These are phyloP conservation scores for Suillus decipiens DNA, from an alignment of 768 basidiomycete genomes.

Conservation along the genomic window DNA sequence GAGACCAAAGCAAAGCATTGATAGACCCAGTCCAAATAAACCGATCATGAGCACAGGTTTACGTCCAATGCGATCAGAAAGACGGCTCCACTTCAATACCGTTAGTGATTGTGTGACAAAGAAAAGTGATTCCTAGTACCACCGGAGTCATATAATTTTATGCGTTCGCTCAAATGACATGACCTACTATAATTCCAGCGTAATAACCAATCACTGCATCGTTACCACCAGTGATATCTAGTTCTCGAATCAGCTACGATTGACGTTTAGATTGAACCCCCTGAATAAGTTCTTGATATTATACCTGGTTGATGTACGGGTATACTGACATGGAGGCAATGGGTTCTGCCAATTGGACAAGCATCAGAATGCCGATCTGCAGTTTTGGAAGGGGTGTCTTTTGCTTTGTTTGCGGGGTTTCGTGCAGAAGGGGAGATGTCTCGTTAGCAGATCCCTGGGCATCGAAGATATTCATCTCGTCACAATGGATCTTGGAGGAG, in stretches of 20 bases:
- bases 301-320: slow-evolving; percentile 52
- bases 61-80: slow-evolving; percentile 36
- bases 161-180: slow-evolving; percentile 14
- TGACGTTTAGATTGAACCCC: not conserved
- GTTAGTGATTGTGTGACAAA: slow-evolving; percentile 29
- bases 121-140: slow-evolving; percentile 38
- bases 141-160: not conserved
- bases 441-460: not conserved
- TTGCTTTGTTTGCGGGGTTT: slow-evolving; percentile 4
- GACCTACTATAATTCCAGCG: slow-evolving; percentile 45
- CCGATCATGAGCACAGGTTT: slow-evolving; percentile 32
- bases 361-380: slow-evolving; percentile 39
- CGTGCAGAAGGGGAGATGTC: not conserved
- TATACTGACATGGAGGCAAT: slow-evolving; percentile 45
- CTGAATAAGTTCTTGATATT: not conserved
- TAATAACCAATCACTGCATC: slow-evolving; percentile 49
- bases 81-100: slow-evolving; percentile 32
- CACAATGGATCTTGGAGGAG: not conserved
- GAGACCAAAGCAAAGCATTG: slow-evolving; percentile 33
- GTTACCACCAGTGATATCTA: slow-evolving; percentile 44
- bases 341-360: slow-evolving; percentile 36
- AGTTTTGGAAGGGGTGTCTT: slow-evolving; percentile 39
- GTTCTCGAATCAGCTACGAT: slow-evolving; percentile 41
- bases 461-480: not conserved
- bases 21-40: slow-evolving; percentile 26